A percentile compares a stretch with the other conserved stretches of the same genome.
Evolutionary conservation across 2,329 filamentous ascomycete genomes (phyloP).

Genomic region (Akanthomyces lecanii): DNA sequence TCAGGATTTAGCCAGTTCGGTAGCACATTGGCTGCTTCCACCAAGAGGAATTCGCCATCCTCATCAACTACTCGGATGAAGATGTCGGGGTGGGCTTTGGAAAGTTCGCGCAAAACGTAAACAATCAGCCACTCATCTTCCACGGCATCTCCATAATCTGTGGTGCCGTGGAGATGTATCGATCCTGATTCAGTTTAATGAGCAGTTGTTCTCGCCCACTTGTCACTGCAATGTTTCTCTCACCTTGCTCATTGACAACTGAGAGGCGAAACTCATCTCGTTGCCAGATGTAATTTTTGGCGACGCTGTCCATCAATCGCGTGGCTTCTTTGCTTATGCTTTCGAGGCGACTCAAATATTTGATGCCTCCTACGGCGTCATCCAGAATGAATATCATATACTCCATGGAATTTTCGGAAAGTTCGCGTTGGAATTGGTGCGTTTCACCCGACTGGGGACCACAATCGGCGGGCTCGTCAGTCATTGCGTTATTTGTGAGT

Average conservation of each 20-base stretch:
- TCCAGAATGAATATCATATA: slow-evolving; percentile 72
- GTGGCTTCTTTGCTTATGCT: slow-evolving; percentile 65
- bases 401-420: slow-evolving; percentile 77
- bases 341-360: slow-evolving; percentile 63
- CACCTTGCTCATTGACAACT: slow-evolving; percentile 55
- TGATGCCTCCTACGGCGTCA: slow-evolving; percentile 46
- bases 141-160: slow-evolving; percentile 88
- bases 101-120: slow-evolving; percentile 79
- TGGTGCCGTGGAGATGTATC: slow-evolving; percentile 67
- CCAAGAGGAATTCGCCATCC: slow-evolving; percentile 91
- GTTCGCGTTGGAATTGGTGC: slow-evolving; percentile 19
- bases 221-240: slow-evolving; percentile 19
- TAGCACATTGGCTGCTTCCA: slow-evolving; percentile 84
- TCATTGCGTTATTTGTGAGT: neutral
- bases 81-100: slow-evolving; percentile 63
- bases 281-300: slow-evolving; percentile 95
- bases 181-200: slow-evolving; percentile 35
- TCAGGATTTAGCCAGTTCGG: slow-evolving; percentile 91
- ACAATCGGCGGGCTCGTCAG: neutral
- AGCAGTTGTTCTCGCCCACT: neutral
- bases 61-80: slow-evolving; percentile 84
- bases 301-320: slow-evolving; percentile 56
- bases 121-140: slow-evolving; percentile 98
- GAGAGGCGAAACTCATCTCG: slow-evolving; percentile 74
- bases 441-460: neutral